These are phyloP conservation scores for Gypsophila paniculata DNA, from an alignment of 179 eudicot species.

Conservation along the genomic window DNA sequence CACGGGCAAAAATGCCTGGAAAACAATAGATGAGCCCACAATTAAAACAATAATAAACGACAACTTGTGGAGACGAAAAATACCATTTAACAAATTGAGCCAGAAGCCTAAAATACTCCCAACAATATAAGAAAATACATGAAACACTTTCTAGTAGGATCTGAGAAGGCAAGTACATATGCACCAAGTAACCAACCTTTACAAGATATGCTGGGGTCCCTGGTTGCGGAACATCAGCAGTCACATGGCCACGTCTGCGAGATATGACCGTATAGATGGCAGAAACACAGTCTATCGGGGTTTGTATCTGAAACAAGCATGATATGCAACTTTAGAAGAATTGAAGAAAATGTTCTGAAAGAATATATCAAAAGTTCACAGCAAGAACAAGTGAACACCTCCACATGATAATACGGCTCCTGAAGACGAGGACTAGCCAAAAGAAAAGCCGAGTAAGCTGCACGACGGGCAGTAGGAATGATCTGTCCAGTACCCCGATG, in stretches of 20 bases:
- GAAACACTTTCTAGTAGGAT: not conserved
- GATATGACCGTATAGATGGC: constrained; percentile 93
- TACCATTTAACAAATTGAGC: no score
- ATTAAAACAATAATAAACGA: constrained; percentile 2
- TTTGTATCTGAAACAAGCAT: constrained; percentile 76
- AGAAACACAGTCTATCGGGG: constrained; percentile 92
- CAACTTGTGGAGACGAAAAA: not conserved
- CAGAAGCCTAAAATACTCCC: no score
- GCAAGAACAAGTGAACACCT: constrained; percentile 40
- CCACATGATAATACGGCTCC: constrained; percentile 96
- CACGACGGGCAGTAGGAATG: constrained; percentile 98
- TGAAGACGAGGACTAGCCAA: constrained; percentile 98
- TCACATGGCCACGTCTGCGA: constrained; percentile 96
- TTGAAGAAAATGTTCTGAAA: not conserved
- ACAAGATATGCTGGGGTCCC: constrained; percentile 97
- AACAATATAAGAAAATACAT: no score
- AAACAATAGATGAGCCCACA: constrained; percentile 3
- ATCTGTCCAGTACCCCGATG: constrained; percentile 97
- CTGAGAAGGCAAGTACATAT: not conserved
- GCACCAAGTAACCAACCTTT: constrained; percentile 46
- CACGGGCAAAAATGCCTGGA: constrained; percentile 90
- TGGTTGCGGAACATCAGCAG: constrained; percentile 96
- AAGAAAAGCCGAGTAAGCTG: constrained; percentile 93
- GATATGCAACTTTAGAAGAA: not conserved
- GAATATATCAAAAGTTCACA: not conserved